phyloP scores from a whole-genome alignment of 495 filamentous ascomycete genomes.

The Tricharina praecox region DNA sequence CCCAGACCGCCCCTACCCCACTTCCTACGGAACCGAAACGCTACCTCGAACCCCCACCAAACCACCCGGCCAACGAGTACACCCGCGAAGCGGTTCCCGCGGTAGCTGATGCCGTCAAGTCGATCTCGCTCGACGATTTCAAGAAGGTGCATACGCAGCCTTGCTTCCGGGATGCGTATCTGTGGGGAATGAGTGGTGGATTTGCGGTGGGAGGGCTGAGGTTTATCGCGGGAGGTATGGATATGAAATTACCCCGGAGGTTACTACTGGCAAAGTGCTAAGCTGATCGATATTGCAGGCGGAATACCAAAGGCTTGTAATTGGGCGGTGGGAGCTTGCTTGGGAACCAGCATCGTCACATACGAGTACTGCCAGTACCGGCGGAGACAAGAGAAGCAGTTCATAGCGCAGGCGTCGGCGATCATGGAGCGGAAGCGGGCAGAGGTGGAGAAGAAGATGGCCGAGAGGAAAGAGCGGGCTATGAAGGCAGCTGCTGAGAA shows the following conservation, averaged over 20 bases:
- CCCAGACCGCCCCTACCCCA: too few relatives aligned
- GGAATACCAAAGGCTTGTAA: slow-evolving; percentile 46
- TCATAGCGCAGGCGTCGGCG: slow-evolving; percentile 64
- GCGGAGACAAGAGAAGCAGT: slow-evolving; percentile 51
- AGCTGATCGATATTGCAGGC: slow-evolving; percentile 24
- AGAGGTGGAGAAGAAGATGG: slow-evolving; percentile 42
- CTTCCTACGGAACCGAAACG: slow-evolving; percentile 7
- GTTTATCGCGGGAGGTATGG: slow-evolving; percentile 55
- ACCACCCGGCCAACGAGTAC: slow-evolving; percentile 16
- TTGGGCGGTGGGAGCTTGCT: slow-evolving; percentile 69
- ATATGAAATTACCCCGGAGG: background rate
- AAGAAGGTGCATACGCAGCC: slow-evolving; percentile 59
- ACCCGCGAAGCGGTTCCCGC: slow-evolving; percentile 21
- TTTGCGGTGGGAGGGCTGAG: slow-evolving; percentile 55
- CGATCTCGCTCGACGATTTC: slow-evolving; percentile 52
- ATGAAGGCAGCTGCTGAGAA: slow-evolving; percentile 3
- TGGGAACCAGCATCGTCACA: slow-evolving; percentile 41
- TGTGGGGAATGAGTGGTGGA: slow-evolving; percentile 66
- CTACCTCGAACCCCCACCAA: slow-evolving; percentile 1
- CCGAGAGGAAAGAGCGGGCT: slow-evolving; percentile 28
- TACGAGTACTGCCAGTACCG: slow-evolving; percentile 69
- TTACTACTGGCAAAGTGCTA: background rate
- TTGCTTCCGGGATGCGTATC: slow-evolving; percentile 63
- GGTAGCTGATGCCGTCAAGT: slow-evolving; percentile 46
- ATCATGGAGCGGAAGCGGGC: slow-evolving; percentile 57